phyloP scores from a whole-genome alignment of 108 stramenopile species.

The Nitzschia sp. region DNA sequence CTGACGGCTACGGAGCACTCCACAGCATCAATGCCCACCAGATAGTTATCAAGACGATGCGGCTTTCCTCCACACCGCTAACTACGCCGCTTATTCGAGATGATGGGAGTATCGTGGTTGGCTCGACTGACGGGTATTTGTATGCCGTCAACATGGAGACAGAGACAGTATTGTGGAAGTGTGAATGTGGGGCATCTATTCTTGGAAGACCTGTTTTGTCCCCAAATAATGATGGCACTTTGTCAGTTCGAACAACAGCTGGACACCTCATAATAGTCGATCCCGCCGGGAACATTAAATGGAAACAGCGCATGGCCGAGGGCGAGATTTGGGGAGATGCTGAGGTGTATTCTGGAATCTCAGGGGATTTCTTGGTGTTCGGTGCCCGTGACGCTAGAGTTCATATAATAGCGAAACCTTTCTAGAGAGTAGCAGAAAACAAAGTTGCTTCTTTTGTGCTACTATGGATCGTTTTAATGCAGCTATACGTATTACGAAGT shows the following conservation, averaged over 20 bases:
- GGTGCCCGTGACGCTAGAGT: slow-evolving; percentile 34
- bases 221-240: not conserved
- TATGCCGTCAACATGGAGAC: slow-evolving; percentile 7
- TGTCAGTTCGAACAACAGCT: slow-evolving; percentile 28
- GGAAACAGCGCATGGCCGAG: not conserved
- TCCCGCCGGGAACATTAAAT: slow-evolving; percentile 1
- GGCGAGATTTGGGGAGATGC: slow-evolving; percentile 32
- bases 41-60: not conserved
- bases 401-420: slow-evolving; percentile 26
- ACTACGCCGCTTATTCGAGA: slow-evolving; percentile 10
- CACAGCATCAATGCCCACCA: slow-evolving; percentile 14
- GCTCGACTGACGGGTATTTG: slow-evolving; percentile 32
- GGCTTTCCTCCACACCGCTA: slow-evolving; percentile 20
- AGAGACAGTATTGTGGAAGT: slow-evolving; percentile 18
- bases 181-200: slow-evolving; percentile 10
- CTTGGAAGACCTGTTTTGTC: slow-evolving; percentile 16
- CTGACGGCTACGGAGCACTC: slow-evolving; percentile 28
- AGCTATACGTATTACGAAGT: too few relatives aligned
- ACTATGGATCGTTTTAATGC: too few relatives aligned
- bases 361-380: slow-evolving; percentile 5
- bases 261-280: slow-evolving; percentile 19
- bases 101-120: slow-evolving; percentile 18
- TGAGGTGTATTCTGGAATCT: not conserved
- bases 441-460: too few relatives aligned
- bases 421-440: too few relatives aligned